These are phyloP conservation scores for Stephania japonica DNA, from an alignment of 164 flowering plant genomes.

Conservation along the genomic window DNA sequence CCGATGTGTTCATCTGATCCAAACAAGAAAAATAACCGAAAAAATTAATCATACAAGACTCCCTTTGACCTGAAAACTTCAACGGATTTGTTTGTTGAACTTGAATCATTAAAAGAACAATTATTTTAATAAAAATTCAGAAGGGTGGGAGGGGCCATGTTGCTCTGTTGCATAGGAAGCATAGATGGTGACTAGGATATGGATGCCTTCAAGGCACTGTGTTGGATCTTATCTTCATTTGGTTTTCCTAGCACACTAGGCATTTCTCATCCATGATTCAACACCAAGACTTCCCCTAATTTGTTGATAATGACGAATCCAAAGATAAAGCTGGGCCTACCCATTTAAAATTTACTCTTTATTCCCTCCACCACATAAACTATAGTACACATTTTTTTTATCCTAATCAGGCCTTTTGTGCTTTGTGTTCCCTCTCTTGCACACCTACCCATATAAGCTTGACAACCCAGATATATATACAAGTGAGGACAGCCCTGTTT, in stretches of 20 bases:
- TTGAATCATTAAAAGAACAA: neutral
- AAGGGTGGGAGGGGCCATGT: neutral
- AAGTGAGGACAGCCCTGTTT: neutral
- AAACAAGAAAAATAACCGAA: no score
- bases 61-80: neutral
- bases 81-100: neutral
- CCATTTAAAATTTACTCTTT: neutral
- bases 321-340: slow-evolving; percentile 17
- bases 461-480: slow-evolving; percentile 10
- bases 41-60: neutral
- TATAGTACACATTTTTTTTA: neutral
- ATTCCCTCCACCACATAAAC: slow-evolving; percentile 12
- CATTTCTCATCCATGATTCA: slow-evolving; percentile 12
- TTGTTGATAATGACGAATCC: slow-evolving; percentile 33
- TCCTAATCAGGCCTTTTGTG: neutral
- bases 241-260: slow-evolving; percentile 28
- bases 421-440: neutral
- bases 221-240: neutral
- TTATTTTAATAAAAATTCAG: neutral
- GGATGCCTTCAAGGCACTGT: slow-evolving; percentile 36
- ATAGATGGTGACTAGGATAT: slow-evolving; percentile 40
- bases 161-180: neutral
- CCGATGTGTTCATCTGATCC: neutral
- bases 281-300: slow-evolving; percentile 15
- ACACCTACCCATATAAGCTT: neutral